These are phyloP conservation scores for Aegilops umbellulata DNA, from an alignment of 176 grass and related monocot species.

Conservation along the genomic window DNA sequence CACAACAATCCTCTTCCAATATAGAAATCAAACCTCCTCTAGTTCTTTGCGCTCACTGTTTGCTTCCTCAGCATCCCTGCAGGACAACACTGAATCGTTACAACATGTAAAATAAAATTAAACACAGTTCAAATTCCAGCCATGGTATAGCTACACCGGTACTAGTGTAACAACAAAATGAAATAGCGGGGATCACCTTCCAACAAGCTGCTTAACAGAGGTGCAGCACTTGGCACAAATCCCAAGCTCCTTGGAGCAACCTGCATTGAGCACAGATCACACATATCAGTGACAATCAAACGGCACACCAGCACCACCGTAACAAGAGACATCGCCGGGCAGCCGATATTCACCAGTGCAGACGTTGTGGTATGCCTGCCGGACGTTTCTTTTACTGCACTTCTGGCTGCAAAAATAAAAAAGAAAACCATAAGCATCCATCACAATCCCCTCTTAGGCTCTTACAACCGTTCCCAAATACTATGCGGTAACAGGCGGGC, in stretches of 20 bases:
- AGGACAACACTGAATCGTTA: not conserved
- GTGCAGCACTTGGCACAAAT: slow-evolving; percentile 85
- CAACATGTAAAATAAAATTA: slow-evolving; percentile 7
- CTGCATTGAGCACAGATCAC: slow-evolving; percentile 31
- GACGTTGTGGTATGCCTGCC: slow-evolving; percentile 82
- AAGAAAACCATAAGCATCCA: slow-evolving; percentile 12
- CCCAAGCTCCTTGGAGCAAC: slow-evolving; percentile 76
- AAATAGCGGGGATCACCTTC: slow-evolving; percentile 50
- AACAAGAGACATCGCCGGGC: not conserved
- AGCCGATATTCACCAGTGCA: slow-evolving; percentile 59
- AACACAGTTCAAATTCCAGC: not conserved
- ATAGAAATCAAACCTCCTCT: slow-evolving; percentile 48
- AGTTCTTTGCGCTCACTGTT: slow-evolving; percentile 49
- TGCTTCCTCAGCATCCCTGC: slow-evolving; percentile 41
- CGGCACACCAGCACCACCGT: not conserved
- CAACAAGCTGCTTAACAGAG: slow-evolving; percentile 47
- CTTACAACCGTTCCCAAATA: not conserved
- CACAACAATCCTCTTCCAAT: not conserved
- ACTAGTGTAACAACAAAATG: not conserved
- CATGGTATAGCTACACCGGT: not conserved
- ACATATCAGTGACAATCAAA: not conserved
- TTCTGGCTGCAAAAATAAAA: slow-evolving; percentile 63
- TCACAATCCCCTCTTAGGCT: not conserved
- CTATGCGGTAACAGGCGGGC: not conserved
- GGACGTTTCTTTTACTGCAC: slow-evolving; percentile 69